Conservation (phyloP, 1,284 basidiomycete genomes). For the Boletus austroedulis region DNA sequence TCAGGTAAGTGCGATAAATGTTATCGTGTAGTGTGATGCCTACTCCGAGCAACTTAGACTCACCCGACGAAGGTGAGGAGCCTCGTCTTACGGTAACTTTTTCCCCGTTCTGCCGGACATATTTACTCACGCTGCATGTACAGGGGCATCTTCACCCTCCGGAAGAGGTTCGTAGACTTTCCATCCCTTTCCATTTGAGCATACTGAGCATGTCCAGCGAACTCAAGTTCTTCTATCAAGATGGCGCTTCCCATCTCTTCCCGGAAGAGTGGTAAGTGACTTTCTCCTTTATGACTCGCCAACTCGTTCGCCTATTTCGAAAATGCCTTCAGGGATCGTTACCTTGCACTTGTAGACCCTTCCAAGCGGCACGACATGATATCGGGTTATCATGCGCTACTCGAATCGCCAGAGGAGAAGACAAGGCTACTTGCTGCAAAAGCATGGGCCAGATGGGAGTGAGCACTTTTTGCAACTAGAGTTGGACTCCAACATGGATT, state of each 20-base stretch:
- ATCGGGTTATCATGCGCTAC: constrained; percentile 78
- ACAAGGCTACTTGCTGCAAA: constrained; percentile 71
- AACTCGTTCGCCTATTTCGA: background rate
- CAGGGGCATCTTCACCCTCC: constrained; percentile 86
- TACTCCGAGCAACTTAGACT: constrained; percentile 41
- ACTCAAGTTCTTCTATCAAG: constrained; percentile 90
- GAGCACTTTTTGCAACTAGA: constrained; percentile 32
- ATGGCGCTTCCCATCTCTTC: constrained; percentile 78
- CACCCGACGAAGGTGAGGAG: constrained; percentile 81
- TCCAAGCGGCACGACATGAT: constrained; percentile 78
- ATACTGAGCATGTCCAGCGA: constrained; percentile 50
- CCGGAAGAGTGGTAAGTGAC: constrained; percentile 76
- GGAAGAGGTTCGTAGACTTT: constrained; percentile 53
- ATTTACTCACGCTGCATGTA: constrained; percentile 1
- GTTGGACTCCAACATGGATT: background rate
- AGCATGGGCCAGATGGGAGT: constrained; percentile 91
- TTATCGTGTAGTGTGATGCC: background rate
- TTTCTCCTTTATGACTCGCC: background rate
- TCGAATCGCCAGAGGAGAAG: constrained; percentile 74
- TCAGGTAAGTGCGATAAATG: constrained; percentile 47
- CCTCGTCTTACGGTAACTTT: constrained; percentile 71
- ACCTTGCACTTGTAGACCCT: constrained; percentile 77
- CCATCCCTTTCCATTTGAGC: background rate
- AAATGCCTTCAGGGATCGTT: constrained; percentile 66
- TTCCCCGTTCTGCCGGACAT: background rate